phyloP scores from a whole-genome alignment of 1,139 yeast species.

The Saccharomyces hybrid region DNA sequence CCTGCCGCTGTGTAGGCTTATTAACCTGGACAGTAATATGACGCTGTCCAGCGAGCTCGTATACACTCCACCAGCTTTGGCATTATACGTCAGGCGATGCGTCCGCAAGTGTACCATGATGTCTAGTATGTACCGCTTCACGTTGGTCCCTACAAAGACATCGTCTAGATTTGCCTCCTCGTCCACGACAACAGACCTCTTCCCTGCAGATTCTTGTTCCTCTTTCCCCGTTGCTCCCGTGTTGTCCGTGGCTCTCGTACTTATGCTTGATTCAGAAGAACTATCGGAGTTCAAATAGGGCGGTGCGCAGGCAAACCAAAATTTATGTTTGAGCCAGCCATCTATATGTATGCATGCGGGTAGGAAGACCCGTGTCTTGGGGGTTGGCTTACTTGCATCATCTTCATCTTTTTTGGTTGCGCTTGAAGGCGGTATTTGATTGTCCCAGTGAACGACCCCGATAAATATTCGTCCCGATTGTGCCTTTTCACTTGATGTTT shows the following conservation, averaged over 20 bases:
- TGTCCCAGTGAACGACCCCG: constrained; percentile 15
- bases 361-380: constrained; percentile 2
- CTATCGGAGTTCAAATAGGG: constrained; percentile 5
- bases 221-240: not conserved
- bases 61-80: constrained; percentile 30
- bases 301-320: constrained; percentile 25
- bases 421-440: not conserved
- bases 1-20: constrained; percentile 13
- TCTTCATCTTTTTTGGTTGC: not conserved
- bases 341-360: constrained; percentile 5
- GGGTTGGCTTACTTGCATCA: not conserved
- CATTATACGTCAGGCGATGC: constrained; percentile 27
- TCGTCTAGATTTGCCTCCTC: constrained; percentile 4
- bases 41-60: constrained; percentile 22
- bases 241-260: not conserved
- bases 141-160: constrained; percentile 18
- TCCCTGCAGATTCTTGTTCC: not conserved
- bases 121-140: constrained; percentile 29
- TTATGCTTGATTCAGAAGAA: not conserved
- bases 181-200: not conserved
- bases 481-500: constrained; percentile 1
- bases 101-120: constrained; percentile 29
- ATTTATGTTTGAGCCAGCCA: constrained; percentile 24
- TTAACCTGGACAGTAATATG: constrained; percentile 18
- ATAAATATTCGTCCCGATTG: constrained; percentile 11